Conservation (phyloP, 176 grass and related monocot species). For the Zea luxurians region DNA sequence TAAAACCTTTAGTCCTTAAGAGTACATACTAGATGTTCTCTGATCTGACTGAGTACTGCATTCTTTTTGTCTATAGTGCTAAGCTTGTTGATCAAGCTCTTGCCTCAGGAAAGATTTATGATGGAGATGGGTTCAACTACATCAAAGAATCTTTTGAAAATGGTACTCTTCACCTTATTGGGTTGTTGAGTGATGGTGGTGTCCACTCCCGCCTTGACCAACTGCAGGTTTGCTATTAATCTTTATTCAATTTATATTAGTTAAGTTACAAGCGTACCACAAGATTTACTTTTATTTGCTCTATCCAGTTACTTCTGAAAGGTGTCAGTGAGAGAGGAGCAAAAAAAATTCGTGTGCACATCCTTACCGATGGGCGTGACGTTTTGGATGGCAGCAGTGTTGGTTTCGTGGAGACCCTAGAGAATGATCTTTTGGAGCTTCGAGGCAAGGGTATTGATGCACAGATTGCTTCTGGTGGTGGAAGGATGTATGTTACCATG, state of each 20-base stretch:
- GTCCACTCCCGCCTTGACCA: conserved; percentile 97
- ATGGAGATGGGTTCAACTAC: conserved; percentile 88
- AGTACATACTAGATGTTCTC: background rate
- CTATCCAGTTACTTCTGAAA: conserved; percentile 83
- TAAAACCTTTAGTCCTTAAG: background rate
- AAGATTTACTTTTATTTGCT: background rate
- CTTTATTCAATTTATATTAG: conserved; percentile 22
- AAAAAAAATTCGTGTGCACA: conserved; percentile 91
- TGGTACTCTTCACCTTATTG: conserved; percentile 88
- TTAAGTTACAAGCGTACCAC: background rate
- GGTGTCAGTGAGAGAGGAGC: conserved; percentile 77
- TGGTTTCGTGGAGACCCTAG: conserved; percentile 88
- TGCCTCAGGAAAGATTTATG: conserved; percentile 84
- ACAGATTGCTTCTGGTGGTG: conserved; percentile 87
- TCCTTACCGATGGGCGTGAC: conserved; percentile 97
- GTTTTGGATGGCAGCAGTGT: conserved; percentile 96
- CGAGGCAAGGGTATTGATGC: conserved; percentile 84
- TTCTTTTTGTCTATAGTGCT: conserved; percentile 51
- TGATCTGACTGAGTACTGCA: background rate
- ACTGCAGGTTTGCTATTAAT: conserved; percentile 60
- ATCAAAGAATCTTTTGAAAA: conserved; percentile 84
- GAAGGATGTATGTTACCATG: conserved; percentile 98
- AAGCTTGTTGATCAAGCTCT: conserved; percentile 92
- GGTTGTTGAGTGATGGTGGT: conserved; percentile 95
- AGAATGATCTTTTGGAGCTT: conserved; percentile 75